phyloP scores from a whole-genome alignment of 1,284 basidiomycete genomes.

The Athelia sp. region DNA sequence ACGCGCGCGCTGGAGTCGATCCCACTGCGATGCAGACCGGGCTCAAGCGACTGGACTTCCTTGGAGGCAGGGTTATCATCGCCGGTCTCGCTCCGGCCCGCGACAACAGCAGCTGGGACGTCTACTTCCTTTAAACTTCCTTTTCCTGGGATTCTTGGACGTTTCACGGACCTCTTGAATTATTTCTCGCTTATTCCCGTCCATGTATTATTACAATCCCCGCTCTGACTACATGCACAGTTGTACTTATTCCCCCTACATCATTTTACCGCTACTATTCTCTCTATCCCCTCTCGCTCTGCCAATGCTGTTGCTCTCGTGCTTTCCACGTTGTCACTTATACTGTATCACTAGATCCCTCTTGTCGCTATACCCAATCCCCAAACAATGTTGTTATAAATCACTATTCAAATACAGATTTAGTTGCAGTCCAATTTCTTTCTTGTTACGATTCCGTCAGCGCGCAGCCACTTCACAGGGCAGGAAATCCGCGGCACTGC shows the following conservation, averaged over 20 bases:
- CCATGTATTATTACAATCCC: background rate
- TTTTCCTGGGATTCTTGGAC: background rate
- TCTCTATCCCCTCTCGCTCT: background rate
- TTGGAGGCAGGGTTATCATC: background rate
- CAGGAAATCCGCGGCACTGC: background rate
- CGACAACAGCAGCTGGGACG: background rate
- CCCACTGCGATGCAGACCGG: background rate
- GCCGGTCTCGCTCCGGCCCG: background rate
- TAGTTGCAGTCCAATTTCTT: background rate
- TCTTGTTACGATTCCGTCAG: background rate
- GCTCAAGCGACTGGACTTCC: background rate
- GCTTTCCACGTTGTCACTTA: background rate
- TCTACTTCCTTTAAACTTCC: background rate
- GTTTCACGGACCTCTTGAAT: background rate
- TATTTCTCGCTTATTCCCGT: background rate
- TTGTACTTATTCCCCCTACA: background rate
- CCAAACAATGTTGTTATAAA: background rate
- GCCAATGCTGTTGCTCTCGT: background rate
- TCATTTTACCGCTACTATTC: background rate
- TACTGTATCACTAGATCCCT: conserved; percentile 1
- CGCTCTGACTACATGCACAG: background rate
- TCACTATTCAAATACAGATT: background rate
- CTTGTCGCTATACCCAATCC: background rate
- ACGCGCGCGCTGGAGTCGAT: no score
- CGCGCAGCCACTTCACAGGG: background rate